Base-by-base conservation (phyloP, 345 rosid species). In the Euphorbia pulcherrima region DNA sequence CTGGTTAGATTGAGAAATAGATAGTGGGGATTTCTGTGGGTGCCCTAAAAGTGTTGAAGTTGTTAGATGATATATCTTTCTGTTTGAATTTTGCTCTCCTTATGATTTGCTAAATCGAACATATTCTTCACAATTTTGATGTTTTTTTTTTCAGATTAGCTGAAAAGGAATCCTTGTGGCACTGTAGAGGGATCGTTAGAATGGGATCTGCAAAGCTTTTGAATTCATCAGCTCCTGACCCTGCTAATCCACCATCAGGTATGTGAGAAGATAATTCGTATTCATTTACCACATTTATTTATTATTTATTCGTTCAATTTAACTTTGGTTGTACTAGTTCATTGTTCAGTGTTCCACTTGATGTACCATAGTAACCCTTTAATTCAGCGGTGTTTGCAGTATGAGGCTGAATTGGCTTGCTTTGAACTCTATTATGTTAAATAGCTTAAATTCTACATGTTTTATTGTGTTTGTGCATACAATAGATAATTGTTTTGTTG, bases 131-230 rank as follows among this genome's bases (percentile, higher is more conserved):
- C 13, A 20, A 20, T 16, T 57, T 28, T 57, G 61, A 29, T 14
- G 35, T 57, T 3, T 57, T 21, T 29, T 28, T 28, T 17, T 54
- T 14, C 58, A 24, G 6, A 54, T 33, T 23, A n/a, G n/a, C 29
- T 26, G 60, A 11, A 27, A 56, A 11, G 29, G 8, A 29, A 28
- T 16, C 4, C 33, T 7, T 7, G 50, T 44, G 1, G 13, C 18
- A 44, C 50, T 3, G 24, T 17, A 20, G n/a, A n/a, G n/a, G n/a
- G n/a, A n/a, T n/a, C n/a, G 12, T 23, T 0, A 35, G 28, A 64
- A 64, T 64, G 67, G 67, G 67, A 46, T 64, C 67, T 16, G 39
- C 67, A 28, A 8, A 37, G 24, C 67, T 64, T 27, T 27, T 64
- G 56, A 40, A 63, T 2, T 41, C 67, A 24, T 26, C 67, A 44